These are phyloP conservation scores for Trichoderma koningiopsis DNA, from an alignment of 2,329 filamentous ascomycete genomes.

Conservation along the genomic window DNA sequence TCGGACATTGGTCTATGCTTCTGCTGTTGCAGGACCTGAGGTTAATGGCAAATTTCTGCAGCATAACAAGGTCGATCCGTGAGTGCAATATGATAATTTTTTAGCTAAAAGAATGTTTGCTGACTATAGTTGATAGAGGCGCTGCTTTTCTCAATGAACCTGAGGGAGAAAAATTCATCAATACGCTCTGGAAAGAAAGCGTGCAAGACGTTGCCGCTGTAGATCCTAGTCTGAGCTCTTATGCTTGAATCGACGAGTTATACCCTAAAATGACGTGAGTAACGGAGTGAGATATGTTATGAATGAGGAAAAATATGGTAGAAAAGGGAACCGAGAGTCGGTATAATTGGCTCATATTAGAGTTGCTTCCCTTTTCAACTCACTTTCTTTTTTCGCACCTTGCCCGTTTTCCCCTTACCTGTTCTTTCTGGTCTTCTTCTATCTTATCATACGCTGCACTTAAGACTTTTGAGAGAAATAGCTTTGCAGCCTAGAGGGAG, in stretches of 20 bases:
- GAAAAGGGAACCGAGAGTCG: too few species aligned
- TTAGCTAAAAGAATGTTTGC: background rate
- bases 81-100: background rate
- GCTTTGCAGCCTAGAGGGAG: background rate
- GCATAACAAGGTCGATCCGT: constrained; percentile 10
- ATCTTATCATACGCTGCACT: too few species aligned
- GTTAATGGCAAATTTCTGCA: constrained; percentile 9
- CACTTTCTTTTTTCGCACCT: background rate
- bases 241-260: background rate
- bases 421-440: too few species aligned
- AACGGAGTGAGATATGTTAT: background rate
- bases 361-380: too few species aligned
- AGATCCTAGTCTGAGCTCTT: background rate
- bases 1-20: constrained; percentile 1
- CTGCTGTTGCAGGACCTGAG: background rate
- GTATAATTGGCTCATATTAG: too few species aligned
- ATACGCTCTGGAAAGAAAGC: constrained; percentile 4
- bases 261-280: background rate
- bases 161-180: background rate
- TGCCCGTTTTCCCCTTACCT: too few species aligned
- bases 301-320: background rate
- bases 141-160: constrained; percentile 1
- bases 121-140: background rate
- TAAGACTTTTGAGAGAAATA: too few species aligned
- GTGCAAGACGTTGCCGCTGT: background rate